Percentiles rank a stretch among this genome's conserved stretches.
Conservation (phyloP, 345 rosid genomes). For the Eucalyptus urophylla region DNA sequence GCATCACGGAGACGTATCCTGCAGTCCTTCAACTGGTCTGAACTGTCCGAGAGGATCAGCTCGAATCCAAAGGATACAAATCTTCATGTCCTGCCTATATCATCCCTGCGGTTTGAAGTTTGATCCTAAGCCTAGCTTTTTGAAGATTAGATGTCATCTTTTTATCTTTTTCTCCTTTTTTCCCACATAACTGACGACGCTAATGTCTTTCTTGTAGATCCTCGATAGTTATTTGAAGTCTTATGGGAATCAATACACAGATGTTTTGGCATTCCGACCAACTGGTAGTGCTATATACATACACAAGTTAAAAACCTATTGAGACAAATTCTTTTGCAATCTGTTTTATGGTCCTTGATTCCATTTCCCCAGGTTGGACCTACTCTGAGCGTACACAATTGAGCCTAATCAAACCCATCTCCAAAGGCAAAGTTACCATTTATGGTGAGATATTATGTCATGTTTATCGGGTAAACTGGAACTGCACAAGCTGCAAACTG, state of each 20-base stretch:
- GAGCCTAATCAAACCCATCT: constrained; percentile 47
- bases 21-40: constrained; percentile 60
- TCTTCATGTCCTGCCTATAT: constrained; percentile 71
- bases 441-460: constrained; percentile 39
- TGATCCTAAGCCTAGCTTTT: not conserved
- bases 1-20: constrained; percentile 51
- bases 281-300: constrained; percentile 25
- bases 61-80: constrained; percentile 45
- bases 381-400: constrained; percentile 55
- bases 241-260: constrained; percentile 25
- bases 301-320: not conserved
- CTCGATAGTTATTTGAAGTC: constrained; percentile 37
- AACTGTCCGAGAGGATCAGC: constrained; percentile 42
- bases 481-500: not conserved
- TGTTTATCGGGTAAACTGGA: not conserved
- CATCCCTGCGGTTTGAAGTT: constrained; percentile 53
- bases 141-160: not conserved
- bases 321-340: not conserved
- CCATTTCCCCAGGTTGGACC: constrained; percentile 52
- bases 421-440: constrained; percentile 48
- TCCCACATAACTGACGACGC: not conserved
- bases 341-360: not conserved
- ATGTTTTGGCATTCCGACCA: constrained; percentile 67
- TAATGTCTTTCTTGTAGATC: constrained; percentile 7
- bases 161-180: not conserved